Evolutionary conservation across 1,284 basidiomycete species (phyloP).

Genomic region (Exobasidium cylindrosporum): DNA sequence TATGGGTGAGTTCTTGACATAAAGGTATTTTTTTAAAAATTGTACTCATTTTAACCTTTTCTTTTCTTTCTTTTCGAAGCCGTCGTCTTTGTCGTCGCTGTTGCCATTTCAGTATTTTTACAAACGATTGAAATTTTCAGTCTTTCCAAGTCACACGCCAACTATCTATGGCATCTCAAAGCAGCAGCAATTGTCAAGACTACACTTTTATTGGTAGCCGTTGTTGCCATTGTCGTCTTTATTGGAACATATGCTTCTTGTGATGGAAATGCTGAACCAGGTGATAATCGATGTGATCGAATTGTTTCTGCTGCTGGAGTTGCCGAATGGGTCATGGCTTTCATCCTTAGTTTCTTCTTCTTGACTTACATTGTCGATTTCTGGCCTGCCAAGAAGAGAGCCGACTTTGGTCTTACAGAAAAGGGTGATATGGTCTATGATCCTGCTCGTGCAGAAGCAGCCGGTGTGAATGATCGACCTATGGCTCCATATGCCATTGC

Average conservation of each 20-base stretch:
- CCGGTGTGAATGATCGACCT: neutral
- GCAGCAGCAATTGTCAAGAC: slow-evolving; percentile 59
- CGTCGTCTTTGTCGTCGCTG: slow-evolving; percentile 58
- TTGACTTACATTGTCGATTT: slow-evolving; percentile 55
- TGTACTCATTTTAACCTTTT: too few relatives aligned
- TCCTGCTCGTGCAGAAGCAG: slow-evolving; percentile 7
- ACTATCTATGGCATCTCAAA: slow-evolving; percentile 56
- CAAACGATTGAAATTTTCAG: slow-evolving; percentile 59
- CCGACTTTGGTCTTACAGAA: slow-evolving; percentile 31
- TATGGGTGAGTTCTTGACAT: too few relatives aligned
- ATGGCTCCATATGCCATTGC: slow-evolving; percentile 5
- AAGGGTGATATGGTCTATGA: slow-evolving; percentile 38
- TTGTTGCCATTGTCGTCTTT: slow-evolving; percentile 58
- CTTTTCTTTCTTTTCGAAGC: too few relatives aligned
- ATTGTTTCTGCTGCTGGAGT: slow-evolving; percentile 58
- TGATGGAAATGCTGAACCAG: slow-evolving; percentile 25
- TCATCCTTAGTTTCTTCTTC: slow-evolving; percentile 57
- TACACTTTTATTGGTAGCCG: slow-evolving; percentile 56
- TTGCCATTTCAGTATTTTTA: slow-evolving; percentile 59
- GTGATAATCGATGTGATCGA: slow-evolving; percentile 54
- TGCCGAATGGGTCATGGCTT: slow-evolving; percentile 47
- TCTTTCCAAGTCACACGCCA: slow-evolving; percentile 51
- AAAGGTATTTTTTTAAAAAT: too few relatives aligned
- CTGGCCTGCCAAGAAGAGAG: slow-evolving; percentile 31
- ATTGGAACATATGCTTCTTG: slow-evolving; percentile 56